A percentile compares a stretch with the other conserved stretches of the same genome.
Evolutionary conservation across 2,329 filamentous ascomycete species (phyloP).

Genomic region (Metarhizium humberi): DNA sequence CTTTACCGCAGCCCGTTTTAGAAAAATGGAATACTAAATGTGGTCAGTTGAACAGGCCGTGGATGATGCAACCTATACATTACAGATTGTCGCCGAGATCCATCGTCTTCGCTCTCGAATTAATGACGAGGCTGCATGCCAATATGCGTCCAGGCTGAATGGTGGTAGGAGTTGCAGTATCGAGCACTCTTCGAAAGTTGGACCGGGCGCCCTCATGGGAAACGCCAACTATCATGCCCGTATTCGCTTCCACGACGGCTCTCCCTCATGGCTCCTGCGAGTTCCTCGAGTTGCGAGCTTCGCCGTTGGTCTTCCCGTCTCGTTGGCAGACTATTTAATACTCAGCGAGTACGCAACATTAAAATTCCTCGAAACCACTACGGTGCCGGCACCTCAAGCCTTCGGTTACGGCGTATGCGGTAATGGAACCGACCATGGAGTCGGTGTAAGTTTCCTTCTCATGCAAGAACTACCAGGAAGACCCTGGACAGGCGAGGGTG

Average conservation of each 20-base stretch:
- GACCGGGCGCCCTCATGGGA: conserved; percentile 14
- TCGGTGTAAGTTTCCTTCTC: conserved; percentile 19
- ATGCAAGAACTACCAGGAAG: conserved; percentile 17
- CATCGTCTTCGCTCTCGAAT: not conserved
- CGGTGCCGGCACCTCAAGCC: too few relatives aligned
- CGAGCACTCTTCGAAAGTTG: conserved; percentile 7
- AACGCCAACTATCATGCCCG: conserved; percentile 19
- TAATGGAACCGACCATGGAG: too few relatives aligned
- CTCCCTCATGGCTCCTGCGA: conserved; percentile 16
- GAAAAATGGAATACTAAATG: not conserved
- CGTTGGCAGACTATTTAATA: conserved; percentile 14
- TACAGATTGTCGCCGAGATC: not conserved
- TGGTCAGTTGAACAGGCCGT: not conserved
- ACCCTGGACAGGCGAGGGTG: conserved; percentile 10
- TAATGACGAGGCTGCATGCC: not conserved
- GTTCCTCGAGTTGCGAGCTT: conserved; percentile 12
- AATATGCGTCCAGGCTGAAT: not conserved
- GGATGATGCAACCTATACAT: not conserved
- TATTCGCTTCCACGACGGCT: conserved; percentile 18
- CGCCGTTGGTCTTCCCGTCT: conserved; percentile 6
- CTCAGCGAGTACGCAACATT: conserved; percentile 20
- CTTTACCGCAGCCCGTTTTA: not conserved
- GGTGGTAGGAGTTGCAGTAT: conserved; percentile 5
- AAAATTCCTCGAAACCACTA: too few relatives aligned
- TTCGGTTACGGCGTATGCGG: too few relatives aligned